These are phyloP conservation scores for Yamadazyma laniorum DNA, from an alignment of 805 yeast species.

Conservation along the genomic window DNA sequence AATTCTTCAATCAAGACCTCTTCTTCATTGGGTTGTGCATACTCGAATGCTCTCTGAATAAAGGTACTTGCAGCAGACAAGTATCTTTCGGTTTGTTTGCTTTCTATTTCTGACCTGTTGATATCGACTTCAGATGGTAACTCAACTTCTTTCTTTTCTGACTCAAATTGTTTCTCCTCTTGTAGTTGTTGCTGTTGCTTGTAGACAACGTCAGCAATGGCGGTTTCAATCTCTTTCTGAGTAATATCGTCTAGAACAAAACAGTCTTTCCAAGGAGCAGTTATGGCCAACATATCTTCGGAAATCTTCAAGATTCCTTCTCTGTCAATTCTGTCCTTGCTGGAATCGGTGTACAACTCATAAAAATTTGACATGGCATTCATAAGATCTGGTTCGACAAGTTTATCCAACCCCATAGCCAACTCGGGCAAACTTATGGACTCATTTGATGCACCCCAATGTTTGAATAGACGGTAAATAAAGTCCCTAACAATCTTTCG, in stretches of 20 bases:
- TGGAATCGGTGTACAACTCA: slow-evolving; percentile 60
- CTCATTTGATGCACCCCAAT: slow-evolving; percentile 60
- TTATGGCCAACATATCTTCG: slow-evolving; percentile 79
- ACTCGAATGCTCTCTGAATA: slow-evolving; percentile 83
- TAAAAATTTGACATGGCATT: slow-evolving; percentile 76
- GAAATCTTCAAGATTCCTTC: slow-evolving; percentile 82
- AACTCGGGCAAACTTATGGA: slow-evolving; percentile 64
- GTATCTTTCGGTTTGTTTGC: slow-evolving; percentile 73
- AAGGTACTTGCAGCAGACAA: slow-evolving; percentile 84
- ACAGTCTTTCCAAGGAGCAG: slow-evolving; percentile 84
- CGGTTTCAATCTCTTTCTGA: slow-evolving; percentile 58
- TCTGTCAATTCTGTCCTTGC: slow-evolving; percentile 62
- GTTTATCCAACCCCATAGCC: slow-evolving; percentile 66
- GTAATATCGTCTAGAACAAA: slow-evolving; percentile 62
- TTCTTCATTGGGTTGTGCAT: slow-evolving; percentile 65
- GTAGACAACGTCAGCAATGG: slow-evolving; percentile 61
- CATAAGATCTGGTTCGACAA: slow-evolving; percentile 74
- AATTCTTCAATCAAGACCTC: slow-evolving; percentile 38
- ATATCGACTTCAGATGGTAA: slow-evolving; percentile 60
- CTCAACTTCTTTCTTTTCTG: slow-evolving; percentile 28
- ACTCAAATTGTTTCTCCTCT: slow-evolving; percentile 16
- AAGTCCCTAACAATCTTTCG: slow-evolving; percentile 18
- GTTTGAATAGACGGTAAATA: slow-evolving; percentile 58
- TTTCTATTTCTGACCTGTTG: slow-evolving; percentile 60
- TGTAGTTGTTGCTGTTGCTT: slow-evolving; percentile 28